phyloP scores from a whole-genome alignment of 768 basidiomycete species.

The Mycena capillaripes region DNA sequence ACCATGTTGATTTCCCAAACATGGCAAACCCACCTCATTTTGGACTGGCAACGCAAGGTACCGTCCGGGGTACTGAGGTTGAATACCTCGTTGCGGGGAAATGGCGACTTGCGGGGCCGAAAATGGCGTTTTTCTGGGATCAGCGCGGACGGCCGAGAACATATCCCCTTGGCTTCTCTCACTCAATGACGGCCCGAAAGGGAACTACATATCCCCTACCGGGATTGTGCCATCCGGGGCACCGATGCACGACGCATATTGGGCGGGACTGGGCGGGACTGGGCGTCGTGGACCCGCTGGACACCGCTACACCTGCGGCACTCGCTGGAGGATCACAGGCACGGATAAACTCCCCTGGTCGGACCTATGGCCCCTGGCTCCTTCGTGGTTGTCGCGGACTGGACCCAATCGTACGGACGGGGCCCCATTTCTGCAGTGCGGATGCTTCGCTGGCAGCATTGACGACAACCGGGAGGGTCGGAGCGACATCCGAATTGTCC shows the following conservation, averaged over 20 bases:
- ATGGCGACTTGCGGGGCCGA: no score
- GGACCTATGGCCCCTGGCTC: background rate
- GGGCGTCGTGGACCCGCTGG: background rate
- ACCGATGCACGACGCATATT: background rate
- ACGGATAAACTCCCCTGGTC: background rate
- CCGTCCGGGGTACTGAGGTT: no score
- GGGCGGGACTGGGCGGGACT: background rate
- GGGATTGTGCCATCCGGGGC: background rate
- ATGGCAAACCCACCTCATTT: no score
- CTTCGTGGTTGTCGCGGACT: no score
- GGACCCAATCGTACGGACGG: no score
- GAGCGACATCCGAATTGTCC: no score
- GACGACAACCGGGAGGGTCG: no score
- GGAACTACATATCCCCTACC: background rate
- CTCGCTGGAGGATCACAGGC: background rate
- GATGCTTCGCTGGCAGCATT: no score
- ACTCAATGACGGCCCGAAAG: background rate
- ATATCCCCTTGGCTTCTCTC: background rate
- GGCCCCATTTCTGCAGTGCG: no score
- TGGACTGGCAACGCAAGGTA: no score
- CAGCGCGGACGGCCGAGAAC: background rate
- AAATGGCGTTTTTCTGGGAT: background rate
- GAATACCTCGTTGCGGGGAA: no score
- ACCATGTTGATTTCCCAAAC: no score
- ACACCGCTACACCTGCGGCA: background rate